Conservation (phyloP, 2,329 filamentous ascomycete species). For the Trichoderma sp. region DNA sequence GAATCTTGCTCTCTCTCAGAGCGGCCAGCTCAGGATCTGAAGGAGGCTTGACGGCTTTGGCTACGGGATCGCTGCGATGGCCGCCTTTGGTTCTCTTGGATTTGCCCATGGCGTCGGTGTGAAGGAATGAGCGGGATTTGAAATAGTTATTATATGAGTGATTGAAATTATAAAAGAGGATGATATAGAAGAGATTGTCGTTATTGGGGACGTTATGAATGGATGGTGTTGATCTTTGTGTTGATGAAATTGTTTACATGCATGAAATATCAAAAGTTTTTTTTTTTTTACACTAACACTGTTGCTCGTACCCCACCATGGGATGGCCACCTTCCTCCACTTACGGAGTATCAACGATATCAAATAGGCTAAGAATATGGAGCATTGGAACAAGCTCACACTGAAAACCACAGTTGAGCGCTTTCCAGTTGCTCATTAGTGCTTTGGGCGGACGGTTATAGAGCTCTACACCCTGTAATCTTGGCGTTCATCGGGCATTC, state of each 20-base stretch:
- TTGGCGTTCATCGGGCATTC: neutral
- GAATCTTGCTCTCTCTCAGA: slow-evolving; percentile 62
- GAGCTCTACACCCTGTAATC: neutral
- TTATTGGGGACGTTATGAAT: neutral
- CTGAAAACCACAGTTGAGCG: neutral
- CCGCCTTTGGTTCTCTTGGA: slow-evolving; percentile 56
- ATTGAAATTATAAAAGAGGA: neutral
- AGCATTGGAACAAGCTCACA: neutral
- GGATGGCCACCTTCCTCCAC: neutral
- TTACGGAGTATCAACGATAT: neutral
- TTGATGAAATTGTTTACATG: neutral
- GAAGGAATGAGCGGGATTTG: neutral
- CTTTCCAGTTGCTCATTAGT: neutral
- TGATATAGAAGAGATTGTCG: neutral
- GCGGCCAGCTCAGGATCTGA: slow-evolving; percentile 64
- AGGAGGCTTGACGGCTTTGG: slow-evolving; percentile 60
- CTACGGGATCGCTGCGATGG: slow-evolving; percentile 56
- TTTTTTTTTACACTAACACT: neutral
- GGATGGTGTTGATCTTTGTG: neutral
- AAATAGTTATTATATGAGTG: neutral
- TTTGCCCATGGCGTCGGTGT: slow-evolving; percentile 54
- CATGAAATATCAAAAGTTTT: neutral
- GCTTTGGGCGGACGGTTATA: neutral
- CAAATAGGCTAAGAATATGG: neutral
- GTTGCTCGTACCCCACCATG: slow-evolving; percentile 24